phyloP scores from a whole-genome alignment of 2,329 filamentous ascomycete genomes.

The Monosporascus sp. region DNA sequence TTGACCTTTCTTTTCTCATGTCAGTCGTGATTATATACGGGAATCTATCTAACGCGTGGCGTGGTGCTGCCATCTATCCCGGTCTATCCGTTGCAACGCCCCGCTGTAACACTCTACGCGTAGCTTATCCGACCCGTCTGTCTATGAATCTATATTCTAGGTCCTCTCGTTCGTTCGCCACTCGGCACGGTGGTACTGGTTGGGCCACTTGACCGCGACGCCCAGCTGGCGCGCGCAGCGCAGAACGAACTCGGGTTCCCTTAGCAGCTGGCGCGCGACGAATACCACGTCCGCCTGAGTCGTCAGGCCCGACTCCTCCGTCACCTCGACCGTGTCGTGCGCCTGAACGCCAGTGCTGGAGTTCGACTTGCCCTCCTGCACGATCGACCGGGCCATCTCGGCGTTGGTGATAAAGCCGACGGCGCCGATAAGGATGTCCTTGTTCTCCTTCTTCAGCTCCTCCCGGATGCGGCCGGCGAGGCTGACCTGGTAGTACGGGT shows the following conservation, averaged over 20 bases:
- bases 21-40: too few species aligned
- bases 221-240: slow-evolving; percentile 66
- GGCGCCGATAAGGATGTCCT: slow-evolving; percentile 59
- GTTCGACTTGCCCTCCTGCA: slow-evolving; percentile 37
- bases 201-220: slow-evolving; percentile 65
- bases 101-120: too few species aligned
- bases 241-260: slow-evolving; percentile 75
- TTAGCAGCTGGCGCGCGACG: slow-evolving; percentile 70
- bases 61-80: too few species aligned
- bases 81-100: too few species aligned
- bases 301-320: slow-evolving; percentile 31
- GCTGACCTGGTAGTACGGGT: slow-evolving; percentile 67
- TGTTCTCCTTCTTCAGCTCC: slow-evolving; percentile 45
- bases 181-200: slow-evolving; percentile 50
- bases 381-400: slow-evolving; percentile 56
- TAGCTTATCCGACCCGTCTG: too few species aligned
- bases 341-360: slow-evolving; percentile 7
- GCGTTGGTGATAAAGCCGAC: slow-evolving; percentile 71
- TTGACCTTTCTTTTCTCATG: too few species aligned
- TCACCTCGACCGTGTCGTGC: slow-evolving; percentile 36
- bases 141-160: slow-evolving; percentile 5
- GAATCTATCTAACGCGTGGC: too few species aligned
- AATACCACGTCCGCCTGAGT: slow-evolving; percentile 64
- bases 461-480: slow-evolving; percentile 68
- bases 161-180: slow-evolving; percentile 24